Conservation (phyloP, 1,284 basidiomycete species). For the Sutorius eximius region DNA sequence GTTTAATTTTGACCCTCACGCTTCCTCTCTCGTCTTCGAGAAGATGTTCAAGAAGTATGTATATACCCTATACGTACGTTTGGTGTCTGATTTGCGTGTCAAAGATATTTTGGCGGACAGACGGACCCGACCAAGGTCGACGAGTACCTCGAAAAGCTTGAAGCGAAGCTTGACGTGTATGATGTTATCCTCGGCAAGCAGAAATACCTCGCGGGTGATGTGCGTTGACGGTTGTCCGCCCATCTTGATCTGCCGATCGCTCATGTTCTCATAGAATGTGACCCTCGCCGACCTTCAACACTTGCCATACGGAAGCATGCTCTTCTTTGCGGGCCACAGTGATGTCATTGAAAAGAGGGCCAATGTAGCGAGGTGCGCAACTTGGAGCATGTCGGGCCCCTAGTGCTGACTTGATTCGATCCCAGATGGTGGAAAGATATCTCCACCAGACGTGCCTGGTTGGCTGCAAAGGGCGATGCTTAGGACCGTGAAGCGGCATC, state of each 20-base stretch:
- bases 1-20: slow-evolving; percentile 32
- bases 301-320: slow-evolving; percentile 42
- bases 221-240: slow-evolving; percentile 21
- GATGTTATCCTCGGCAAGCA: slow-evolving; percentile 47
- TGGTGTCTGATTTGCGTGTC: not conserved
- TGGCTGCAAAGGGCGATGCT: slow-evolving; percentile 24
- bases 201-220: slow-evolving; percentile 51
- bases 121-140: slow-evolving; percentile 32
- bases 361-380: slow-evolving; percentile 27
- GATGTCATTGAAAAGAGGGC: slow-evolving; percentile 20
- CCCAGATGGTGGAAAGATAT: slow-evolving; percentile 36
- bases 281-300: slow-evolving; percentile 57
- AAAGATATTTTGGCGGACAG: slow-evolving; percentile 2
- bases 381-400: not conserved
- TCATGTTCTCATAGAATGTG: slow-evolving; percentile 33
- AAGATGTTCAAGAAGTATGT: slow-evolving; percentile 39
- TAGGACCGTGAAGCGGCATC: not conserved
- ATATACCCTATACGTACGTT: slow-evolving; percentile 5
- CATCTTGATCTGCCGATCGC: not conserved
- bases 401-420: slow-evolving; percentile 6
- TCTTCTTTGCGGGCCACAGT: not conserved
- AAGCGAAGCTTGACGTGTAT: slow-evolving; percentile 43
- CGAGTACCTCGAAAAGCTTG: slow-evolving; percentile 28
- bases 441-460: slow-evolving; percentile 25
- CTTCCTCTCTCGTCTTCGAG: slow-evolving; percentile 26